Evolutionary conservation across 1,139 yeast species (phyloP), one percentile per base, ranked within the genome.

Genomic region (Debaryomyces sp.): DNA sequence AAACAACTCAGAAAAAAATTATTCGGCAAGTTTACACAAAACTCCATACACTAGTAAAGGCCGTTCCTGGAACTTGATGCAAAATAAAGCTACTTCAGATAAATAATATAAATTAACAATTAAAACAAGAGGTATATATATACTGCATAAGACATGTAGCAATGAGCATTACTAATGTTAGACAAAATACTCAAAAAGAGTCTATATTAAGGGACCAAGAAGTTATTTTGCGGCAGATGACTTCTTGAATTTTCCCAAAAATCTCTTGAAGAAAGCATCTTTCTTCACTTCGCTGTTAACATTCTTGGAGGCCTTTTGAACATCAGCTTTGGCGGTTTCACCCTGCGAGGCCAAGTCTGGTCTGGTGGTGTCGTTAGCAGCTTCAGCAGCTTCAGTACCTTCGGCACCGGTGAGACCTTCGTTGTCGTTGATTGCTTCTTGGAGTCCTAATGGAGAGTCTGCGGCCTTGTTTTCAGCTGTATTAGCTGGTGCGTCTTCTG

Each of bases 201-300:
- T 35, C 34, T 17, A 26, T 27, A 26, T 38, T 13, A 17, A 3
- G 13, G 4, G 13, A 13, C 10, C 6, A 17, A 8, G 10, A 26
- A 10, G 24, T 44, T 59, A 61, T 51, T 68, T 71, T 55, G 72
- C 60, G 49, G 70, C 60, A 47, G 72, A 64, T 39, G 75, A 63
- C 64, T 75, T 74, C 73, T 77, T 81, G 62, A 81, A 70, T 63
- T 75, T 78, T 56, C 67, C 63, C 53, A 77, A 60, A 49, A 78
- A 64, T 66, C 73, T 80, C 74, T 78, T 80, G 68, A 78, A 72
- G 62, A 78, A 67, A 54, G 75, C 73, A 60, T 72, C 73, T 77
- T 78, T 80, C 71, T 77, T 72, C 33, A 63, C 68, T 45, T 66
- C 71, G 55, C 68, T 71, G 46, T 66, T 72, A 45, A 61, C 67